Percentiles rank a stretch among this genome's conserved stretches.
These are phyloP conservation scores for Sabuloglossum arenarium DNA, from an alignment of 495 filamentous ascomycete species.

Conservation along the genomic window DNA sequence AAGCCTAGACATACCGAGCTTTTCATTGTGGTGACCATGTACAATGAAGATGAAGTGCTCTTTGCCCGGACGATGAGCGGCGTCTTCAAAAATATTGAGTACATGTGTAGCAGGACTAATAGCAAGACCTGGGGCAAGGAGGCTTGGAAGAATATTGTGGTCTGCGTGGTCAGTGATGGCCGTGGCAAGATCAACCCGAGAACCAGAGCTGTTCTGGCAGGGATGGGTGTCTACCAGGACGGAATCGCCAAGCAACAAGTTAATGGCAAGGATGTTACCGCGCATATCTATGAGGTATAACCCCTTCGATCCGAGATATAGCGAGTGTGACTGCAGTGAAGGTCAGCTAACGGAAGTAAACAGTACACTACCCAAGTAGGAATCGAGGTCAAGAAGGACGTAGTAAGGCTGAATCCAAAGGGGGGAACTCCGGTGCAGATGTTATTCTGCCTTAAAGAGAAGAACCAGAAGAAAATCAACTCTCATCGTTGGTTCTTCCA, in stretches of 20 bases:
- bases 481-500: conserved; percentile 99
- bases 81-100: conserved; percentile 95
- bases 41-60: conserved; percentile 93
- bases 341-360: not conserved
- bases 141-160: conserved; percentile 98
- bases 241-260: conserved; percentile 98
- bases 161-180: conserved; percentile 94
- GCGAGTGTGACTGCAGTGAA: not conserved
- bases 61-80: conserved; percentile 94
- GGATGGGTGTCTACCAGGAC: conserved; percentile 92
- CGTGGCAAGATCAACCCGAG: conserved; percentile 95
- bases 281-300: conserved; percentile 70
- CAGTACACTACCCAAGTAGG: conserved; percentile 83
- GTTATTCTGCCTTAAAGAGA: conserved; percentile 97
- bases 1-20: conserved; percentile 88
- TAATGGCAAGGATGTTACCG: conserved; percentile 90
- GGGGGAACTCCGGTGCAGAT: conserved; percentile 67
- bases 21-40: conserved; percentile 98
- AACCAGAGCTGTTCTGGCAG: conserved; percentile 75
- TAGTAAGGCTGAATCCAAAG: conserved; percentile 59
- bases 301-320: not conserved
- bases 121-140: conserved; percentile 98
- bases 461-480: conserved; percentile 99
- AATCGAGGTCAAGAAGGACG: conserved; percentile 68
- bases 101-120: conserved; percentile 76